Evolutionary conservation across 495 filamentous ascomycete genomes (phyloP), one percentile per base, ranked within the genome.

Genomic region (Lentithecium fluviatile): DNA sequence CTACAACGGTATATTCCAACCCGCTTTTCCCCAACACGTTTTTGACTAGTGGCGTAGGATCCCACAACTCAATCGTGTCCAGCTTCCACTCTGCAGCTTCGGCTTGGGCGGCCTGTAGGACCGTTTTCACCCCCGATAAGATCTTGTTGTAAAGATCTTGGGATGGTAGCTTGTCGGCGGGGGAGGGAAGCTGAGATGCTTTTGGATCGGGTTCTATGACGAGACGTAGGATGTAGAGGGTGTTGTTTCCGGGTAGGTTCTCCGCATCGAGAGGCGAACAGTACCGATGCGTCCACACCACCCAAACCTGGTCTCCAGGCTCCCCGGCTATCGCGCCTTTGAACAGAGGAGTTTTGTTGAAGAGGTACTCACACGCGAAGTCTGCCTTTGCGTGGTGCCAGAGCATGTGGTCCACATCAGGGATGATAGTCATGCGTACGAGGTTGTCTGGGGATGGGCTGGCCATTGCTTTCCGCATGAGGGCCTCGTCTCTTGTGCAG

Each of bases 71-170:
- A 1, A 69, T 36, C 23, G 12, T 25, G 20, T 58, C 25, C 17
- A 66, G 48, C 1, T 47, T 42, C 66, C 64, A 69, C 24, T 56
- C 48, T n/a, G 45, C 37, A 43, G 66, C 66, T 42, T 67, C 64
- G 26, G 8, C 26, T 26, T 69, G 66, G 15, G 66, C 66, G 6
- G 51, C 37, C 25, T 58, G 38, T 2, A 69, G n/a, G 13, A 69
- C 29, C 23, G 63, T 57, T 20, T 47, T 55, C 49, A 68, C 6
- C 32, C 45, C 24, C 0, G 32, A 7, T 12, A 64, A 6, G 20
- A 65, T 49, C 20, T 58, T 37, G 8, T 56, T 42, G 29, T 60
- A 51, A 10, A 3, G 10, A 15, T 21, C 19, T 17, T 24, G 23
- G 6, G 13, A 6, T 6, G 40, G 19, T 20, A 5, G 19, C 26